phyloP scores from a whole-genome alignment of 179 eudicot species.

The Spinacia oleracea region DNA sequence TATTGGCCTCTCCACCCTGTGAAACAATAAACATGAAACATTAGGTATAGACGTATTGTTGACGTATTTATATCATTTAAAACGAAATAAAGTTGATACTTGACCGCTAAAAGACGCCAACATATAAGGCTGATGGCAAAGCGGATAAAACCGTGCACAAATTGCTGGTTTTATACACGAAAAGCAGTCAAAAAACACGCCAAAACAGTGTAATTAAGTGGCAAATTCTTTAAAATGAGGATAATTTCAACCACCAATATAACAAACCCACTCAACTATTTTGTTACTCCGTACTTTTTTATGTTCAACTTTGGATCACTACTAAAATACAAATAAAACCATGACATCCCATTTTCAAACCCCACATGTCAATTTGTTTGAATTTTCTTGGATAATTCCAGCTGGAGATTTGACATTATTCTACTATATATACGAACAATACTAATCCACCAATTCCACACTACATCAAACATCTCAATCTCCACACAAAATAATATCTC shows the following conservation, averaged over 20 bases:
- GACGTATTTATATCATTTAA: too few relatives aligned
- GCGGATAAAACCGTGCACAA: conserved; percentile 12
- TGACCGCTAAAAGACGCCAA: not conserved
- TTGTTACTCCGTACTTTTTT: too few relatives aligned
- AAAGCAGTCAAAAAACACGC: conserved; percentile 13
- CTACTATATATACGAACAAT: not conserved
- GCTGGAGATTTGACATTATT: not conserved
- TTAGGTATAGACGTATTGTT: too few relatives aligned
- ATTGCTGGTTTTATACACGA: not conserved
- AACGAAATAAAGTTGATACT: not conserved
- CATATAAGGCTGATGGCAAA: not conserved
- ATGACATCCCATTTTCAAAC: not conserved
- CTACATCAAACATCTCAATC: not conserved
- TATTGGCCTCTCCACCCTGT: too few relatives aligned
- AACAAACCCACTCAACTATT: not conserved
- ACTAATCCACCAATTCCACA: not conserved
- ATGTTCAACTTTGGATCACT: conserved; percentile 15
- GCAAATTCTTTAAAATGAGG: not conserved
- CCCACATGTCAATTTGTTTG: conserved; percentile 1
- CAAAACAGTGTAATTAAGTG: not conserved
- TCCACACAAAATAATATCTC: too few relatives aligned
- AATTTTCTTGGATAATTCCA: not conserved
- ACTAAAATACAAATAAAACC: not conserved
- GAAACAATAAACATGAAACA: too few relatives aligned
- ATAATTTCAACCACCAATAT: conserved; percentile 10